Evolutionary conservation across 805 yeast species (phyloP).

Genomic region (Lachancea nothofagi): DNA sequence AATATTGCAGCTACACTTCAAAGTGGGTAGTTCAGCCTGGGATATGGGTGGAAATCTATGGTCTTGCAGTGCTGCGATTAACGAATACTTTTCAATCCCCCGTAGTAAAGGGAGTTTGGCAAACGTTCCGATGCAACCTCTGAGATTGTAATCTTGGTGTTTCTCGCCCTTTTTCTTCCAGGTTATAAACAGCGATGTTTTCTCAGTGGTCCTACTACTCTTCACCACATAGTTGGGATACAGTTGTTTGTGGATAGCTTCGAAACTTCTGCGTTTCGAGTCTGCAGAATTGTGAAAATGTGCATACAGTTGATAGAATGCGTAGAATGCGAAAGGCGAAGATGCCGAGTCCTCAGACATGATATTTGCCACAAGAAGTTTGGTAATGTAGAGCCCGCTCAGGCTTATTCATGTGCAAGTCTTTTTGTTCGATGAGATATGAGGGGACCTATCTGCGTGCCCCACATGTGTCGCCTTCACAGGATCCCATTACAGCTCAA

Average conservation of each 20-base stretch:
- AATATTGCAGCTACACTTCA: conserved; percentile 37
- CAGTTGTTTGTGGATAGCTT: conserved; percentile 15
- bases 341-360: too few species aligned
- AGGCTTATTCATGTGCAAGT: too few species aligned
- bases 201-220: conserved; percentile 15
- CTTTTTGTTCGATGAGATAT: too few species aligned
- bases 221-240: conserved; percentile 13
- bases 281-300: conserved; percentile 15
- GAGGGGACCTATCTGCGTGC: too few species aligned
- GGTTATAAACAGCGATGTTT: conserved; percentile 75
- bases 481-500: too few species aligned
- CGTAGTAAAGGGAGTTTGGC: conserved; percentile 43
- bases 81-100: conserved; percentile 60
- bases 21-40: conserved; percentile 44
- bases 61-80: conserved; percentile 72
- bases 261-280: conserved; percentile 7
- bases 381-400: too few species aligned
- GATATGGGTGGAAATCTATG: conserved; percentile 66
- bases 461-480: too few species aligned
- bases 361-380: too few species aligned
- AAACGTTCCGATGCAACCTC: conserved; percentile 97
- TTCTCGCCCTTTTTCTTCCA: conserved; percentile 50
- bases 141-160: conserved; percentile 32
- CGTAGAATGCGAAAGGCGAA: conserved; percentile 33
- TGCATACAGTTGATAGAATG: conserved; percentile 28